These are phyloP conservation scores for Lenzites betulinus DNA, from an alignment of 768 basidiomycete species.

Conservation along the genomic window DNA sequence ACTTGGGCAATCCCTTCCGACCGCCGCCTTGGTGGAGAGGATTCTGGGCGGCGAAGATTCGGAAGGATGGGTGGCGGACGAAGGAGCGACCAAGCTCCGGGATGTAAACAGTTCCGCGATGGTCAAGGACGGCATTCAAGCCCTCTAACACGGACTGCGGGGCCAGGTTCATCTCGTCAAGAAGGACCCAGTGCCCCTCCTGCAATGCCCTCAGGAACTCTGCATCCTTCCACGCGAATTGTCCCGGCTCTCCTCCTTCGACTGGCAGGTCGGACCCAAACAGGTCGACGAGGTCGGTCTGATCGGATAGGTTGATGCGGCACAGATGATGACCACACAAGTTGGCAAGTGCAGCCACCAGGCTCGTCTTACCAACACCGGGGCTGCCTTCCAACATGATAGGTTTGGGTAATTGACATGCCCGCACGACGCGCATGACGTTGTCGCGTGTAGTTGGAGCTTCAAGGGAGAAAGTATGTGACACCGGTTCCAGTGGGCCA, in stretches of 20 bases:
- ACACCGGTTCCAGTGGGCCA: constrained; percentile 45
- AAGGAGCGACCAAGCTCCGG: constrained; percentile 94
- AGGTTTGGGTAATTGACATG: constrained; percentile 87
- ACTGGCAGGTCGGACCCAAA: constrained; percentile 97
- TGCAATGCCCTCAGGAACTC: constrained; percentile 93
- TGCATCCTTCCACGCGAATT: constrained; percentile 97
- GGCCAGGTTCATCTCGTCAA: constrained; percentile 99
- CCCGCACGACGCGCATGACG: constrained; percentile 84
- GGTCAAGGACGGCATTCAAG: constrained; percentile 93
- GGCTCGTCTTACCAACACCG: constrained; percentile 96
- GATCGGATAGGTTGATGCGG: constrained; percentile 97
- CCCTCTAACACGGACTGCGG: constrained; percentile 97
- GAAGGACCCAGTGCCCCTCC: constrained; percentile 95
- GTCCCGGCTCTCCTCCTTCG: constrained; percentile 86
- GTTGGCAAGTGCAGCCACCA: constrained; percentile 84
- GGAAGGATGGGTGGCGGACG: constrained; percentile 86
- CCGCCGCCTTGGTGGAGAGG: constrained; percentile 95
- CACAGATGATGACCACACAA: constrained; percentile 76
- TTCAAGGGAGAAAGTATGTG: constrained; percentile 69
- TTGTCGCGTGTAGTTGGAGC: constrained; percentile 91
- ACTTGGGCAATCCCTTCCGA: constrained; percentile 95
- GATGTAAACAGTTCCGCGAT: constrained; percentile 92
- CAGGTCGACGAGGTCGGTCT: constrained; percentile 94
- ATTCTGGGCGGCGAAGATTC: constrained; percentile 98
- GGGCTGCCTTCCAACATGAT: constrained; percentile 97